Evolutionary conservation across 768 basidiomycete genomes (phyloP).

Genomic region (Floccularia luteovirens): DNA sequence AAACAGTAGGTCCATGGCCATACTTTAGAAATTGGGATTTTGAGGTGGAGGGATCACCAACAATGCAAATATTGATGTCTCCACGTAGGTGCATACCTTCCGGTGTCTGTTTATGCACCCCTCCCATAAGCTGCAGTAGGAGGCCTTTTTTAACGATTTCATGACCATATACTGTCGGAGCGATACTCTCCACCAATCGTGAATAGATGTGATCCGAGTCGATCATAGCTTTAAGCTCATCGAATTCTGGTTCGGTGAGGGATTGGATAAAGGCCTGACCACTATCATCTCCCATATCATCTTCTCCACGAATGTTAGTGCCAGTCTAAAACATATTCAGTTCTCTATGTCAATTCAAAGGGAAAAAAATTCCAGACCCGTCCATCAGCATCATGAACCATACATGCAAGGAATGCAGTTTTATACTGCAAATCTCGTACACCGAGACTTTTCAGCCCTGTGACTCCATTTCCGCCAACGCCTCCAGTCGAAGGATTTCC

Average conservation of each 20-base stretch:
- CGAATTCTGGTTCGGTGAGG: constrained; percentile 89
- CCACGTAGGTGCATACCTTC: constrained; percentile 99
- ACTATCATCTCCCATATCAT: constrained; percentile 69
- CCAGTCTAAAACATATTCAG: constrained; percentile 43
- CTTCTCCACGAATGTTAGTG: constrained; percentile 87
- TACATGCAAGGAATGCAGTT: constrained; percentile 96
- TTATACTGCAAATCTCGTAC: constrained; percentile 97
- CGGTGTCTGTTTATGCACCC: constrained; percentile 92
- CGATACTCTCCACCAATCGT: constrained; percentile 88
- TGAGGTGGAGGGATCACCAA: constrained; percentile 95
- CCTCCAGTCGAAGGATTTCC: constrained; percentile 54
- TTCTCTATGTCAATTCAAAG: neutral
- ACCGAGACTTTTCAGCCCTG: constrained; percentile 89
- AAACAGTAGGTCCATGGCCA: constrained; percentile 15
- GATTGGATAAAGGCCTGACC: constrained; percentile 83
- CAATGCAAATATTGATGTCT: constrained; percentile 96
- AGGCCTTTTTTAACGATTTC: constrained; percentile 99
- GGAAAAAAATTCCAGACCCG: constrained; percentile 46
- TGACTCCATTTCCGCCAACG: constrained; percentile 77
- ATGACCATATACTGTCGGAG: constrained; percentile 97
- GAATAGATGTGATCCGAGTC: constrained; percentile 92
- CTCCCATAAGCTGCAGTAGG: constrained; percentile 94
- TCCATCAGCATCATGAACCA: constrained; percentile 90
- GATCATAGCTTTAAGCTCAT: constrained; percentile 93
- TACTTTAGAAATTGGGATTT: constrained; percentile 99